phyloP scores from a whole-genome alignment of 495 filamentous ascomycete species.

The Barbatosphaeria neglecta region DNA sequence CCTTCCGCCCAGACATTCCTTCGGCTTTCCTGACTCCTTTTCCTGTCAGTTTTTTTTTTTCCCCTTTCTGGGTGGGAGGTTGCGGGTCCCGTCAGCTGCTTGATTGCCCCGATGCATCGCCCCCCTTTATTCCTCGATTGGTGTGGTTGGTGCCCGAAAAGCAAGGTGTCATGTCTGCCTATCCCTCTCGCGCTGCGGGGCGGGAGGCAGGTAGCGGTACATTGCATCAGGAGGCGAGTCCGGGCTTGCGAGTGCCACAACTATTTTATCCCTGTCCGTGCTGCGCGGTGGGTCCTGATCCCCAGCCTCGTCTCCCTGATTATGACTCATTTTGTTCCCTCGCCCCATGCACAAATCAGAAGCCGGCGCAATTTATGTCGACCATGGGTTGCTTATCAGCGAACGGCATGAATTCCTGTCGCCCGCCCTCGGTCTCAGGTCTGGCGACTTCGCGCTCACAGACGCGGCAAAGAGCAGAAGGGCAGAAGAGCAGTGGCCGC shows the following conservation, averaged over 20 bases:
- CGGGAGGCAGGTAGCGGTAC: not conserved
- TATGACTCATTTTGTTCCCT: slow-evolving; percentile 2
- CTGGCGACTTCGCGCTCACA: not conserved
- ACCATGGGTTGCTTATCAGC: not conserved
- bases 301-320: slow-evolving; percentile 3
- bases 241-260: not conserved
- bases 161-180: not conserved
- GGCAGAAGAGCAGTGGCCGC: not conserved
- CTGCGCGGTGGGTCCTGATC: not conserved
- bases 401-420: not conserved
- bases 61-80: not conserved
- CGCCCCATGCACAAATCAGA: not conserved
- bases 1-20: no score
- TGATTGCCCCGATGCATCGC: not conserved
- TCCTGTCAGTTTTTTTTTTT: not conserved
- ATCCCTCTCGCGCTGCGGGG: not conserved
- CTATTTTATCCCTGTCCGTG: slow-evolving; percentile 3
- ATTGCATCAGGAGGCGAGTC: not conserved
- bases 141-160: not conserved
- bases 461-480: no score
- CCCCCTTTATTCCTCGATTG: not conserved
- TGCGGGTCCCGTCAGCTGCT: not conserved
- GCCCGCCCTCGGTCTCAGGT: not conserved
- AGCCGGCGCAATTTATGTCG: not conserved
- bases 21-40: no score